Base-by-base conservation (phyloP, 2,329 filamentous ascomycete genomes). In the Mycosphaerella arachidis region DNA sequence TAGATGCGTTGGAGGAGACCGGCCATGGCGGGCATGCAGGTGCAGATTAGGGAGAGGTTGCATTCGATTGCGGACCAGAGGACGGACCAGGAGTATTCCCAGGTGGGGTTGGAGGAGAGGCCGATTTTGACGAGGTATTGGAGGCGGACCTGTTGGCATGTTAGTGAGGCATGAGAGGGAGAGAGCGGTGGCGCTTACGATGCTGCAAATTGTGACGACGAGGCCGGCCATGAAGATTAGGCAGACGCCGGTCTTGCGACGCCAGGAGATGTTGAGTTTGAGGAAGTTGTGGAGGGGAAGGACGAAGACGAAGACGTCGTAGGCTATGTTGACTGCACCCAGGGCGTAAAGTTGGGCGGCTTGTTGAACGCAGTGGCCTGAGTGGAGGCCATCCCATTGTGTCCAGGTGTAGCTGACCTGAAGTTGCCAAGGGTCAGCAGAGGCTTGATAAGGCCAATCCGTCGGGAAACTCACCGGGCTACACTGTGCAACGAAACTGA, bases 61-160 rank as follows among this genome's bases (percentile, higher is more conserved):
- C 58, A 63, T 53, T 65, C 63, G 50, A 65, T 55, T 5, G 56
- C 51, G 18, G 52, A 56, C 63, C 63, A 65, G 53, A 63, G 56
- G 13, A 63, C 61, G 7, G 58, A 48, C 24, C 56, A 61, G 56
- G 53, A 59, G 54, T 65, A 65, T 48, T 65, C 63, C 63, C 63
- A 65, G 12, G 60, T 65, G 4, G 58, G 63, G 20, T 65, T 65
- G 30, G 24, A n/a, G 35, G 50, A 56, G 53, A 55, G 31, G 40
- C 63, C 63, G 45, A 65, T 58, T 40, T 65, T 65, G 50, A 65
- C 63, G 16, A 65, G 60, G 51, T 65, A 65, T 50, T 65, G 63
- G 1, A 65, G 48, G 6, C 63, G 60, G 29, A 63, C 33, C 54
- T 59, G 12, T 16, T 9, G 29, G 20, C 12, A 13, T 16, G 27